Evolutionary conservation across 2,329 filamentous ascomycete species (phyloP), one percentile per base, ranked within the genome.

Genomic region (Rhexocercosporidium sp.): DNA sequence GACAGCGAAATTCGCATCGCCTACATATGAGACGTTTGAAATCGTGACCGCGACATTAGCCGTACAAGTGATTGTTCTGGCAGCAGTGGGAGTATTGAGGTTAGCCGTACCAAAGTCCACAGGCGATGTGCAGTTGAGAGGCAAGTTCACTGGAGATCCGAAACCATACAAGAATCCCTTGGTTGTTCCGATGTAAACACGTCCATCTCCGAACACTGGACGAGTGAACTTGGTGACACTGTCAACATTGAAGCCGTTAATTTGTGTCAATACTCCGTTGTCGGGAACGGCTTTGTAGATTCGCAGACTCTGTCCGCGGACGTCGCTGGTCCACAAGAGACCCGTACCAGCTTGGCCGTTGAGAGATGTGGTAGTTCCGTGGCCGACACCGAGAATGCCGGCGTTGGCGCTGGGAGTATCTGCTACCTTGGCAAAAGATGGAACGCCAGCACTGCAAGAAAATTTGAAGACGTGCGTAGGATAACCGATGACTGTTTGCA

Each of bases 381-480:
- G 85, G 29, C 85, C 83, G 37, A 86, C 84, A 31, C 86, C 86
- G 0, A 88, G 81, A 59, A 83, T 80, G 65, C 82, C 83, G 0
- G 85, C 84, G 59, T 86, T 87, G 49, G 75, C 79, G 25, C 82
- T 80, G 0, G 81, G 79, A 3, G 81, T 84, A 63, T 84, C 81
- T 3, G 83, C 83, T 0, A 86, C 82, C 71, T 85, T 84, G 25
- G 84, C 82, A 61, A 89, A 88, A 2, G 81, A 80, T 0, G 86
- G 83, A 11, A 83, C 79, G 3, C 85, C 85, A 25, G 77, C 77
- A 67, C 80, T 78, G 73, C 84, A 87, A 2, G 82, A 82, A 73
- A 88, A 88, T 70, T 87, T 85, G 80, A 87, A 88, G 20, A 86
- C 84, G 59, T 85, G 81, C 0, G 85, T 85, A 16, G 82, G 81